Conservation (phyloP, 805 yeast genomes). For the Candida boidinii region DNA sequence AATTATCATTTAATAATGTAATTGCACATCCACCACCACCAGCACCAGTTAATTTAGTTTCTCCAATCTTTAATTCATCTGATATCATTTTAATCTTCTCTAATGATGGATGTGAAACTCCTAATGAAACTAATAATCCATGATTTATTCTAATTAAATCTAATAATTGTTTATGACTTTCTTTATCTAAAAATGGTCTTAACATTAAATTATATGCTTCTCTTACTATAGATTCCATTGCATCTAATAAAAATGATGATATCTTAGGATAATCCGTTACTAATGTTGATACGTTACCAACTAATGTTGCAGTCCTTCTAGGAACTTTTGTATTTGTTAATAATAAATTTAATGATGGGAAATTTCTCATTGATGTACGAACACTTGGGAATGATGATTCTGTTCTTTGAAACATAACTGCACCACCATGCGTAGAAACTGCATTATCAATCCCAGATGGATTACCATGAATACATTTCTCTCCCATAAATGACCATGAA, state of each 20-base stretch:
- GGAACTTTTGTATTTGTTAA: slow-evolving; percentile 85
- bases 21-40: slow-evolving; percentile 99
- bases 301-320: slow-evolving; percentile 77
- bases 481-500: slow-evolving; percentile 87
- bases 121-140: slow-evolving; percentile 74
- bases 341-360: slow-evolving; percentile 67
- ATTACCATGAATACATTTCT: slow-evolving; percentile 90
- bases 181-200: slow-evolving; percentile 36
- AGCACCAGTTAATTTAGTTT: slow-evolving; percentile 94
- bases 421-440: slow-evolving; percentile 94
- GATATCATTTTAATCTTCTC: slow-evolving; percentile 66
- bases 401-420: slow-evolving; percentile 77
- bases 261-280: slow-evolving; percentile 46
- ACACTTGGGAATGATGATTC: slow-evolving; percentile 47
- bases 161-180: slow-evolving; percentile 35
- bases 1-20: slow-evolving; percentile 55
- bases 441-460: slow-evolving; percentile 97
- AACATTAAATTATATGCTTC: slow-evolving; percentile 65
- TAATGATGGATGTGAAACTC: slow-evolving; percentile 89
- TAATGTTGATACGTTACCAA: slow-evolving; percentile 61
- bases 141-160: slow-evolving; percentile 77
- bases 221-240: slow-evolving; percentile 67
- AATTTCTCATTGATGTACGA: slow-evolving; percentile 59
- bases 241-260: slow-evolving; percentile 50
- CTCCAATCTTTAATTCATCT: slow-evolving; percentile 60